These are phyloP conservation scores for Phaeosphaeria sp. DNA, from an alignment of 2,329 filamentous ascomycete genomes.

Conservation along the genomic window DNA sequence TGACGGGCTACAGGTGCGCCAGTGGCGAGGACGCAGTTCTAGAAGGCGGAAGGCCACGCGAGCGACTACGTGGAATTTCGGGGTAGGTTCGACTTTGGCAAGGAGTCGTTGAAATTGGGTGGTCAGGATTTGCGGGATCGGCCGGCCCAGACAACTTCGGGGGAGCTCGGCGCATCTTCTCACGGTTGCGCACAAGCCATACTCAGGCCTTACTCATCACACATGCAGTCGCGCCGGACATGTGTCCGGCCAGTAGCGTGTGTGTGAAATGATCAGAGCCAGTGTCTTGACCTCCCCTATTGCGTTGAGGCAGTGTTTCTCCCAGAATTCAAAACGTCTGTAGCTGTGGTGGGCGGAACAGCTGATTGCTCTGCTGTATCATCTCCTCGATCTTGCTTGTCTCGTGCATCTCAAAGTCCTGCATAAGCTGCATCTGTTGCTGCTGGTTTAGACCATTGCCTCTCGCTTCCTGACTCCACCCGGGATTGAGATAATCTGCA, in stretches of 20 bases:
- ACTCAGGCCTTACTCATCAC: neutral
- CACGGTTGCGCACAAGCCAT: neutral
- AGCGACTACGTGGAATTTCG: neutral
- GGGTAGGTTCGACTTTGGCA: neutral
- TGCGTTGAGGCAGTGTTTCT: neutral
- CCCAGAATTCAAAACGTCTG: conserved; percentile 33
- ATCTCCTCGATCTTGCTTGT: conserved; percentile 49
- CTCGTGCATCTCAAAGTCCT: conserved; percentile 69
- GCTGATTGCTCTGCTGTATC: conserved; percentile 49
- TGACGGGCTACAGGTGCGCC: neutral
- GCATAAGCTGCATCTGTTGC: conserved; percentile 84
- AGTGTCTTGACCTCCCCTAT: neutral
- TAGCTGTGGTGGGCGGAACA: conserved; percentile 40
- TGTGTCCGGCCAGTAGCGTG: neutral
- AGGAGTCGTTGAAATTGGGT: neutral
- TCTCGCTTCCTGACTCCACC: conserved; percentile 59
- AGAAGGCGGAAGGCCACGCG: neutral
- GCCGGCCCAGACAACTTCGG: conserved; percentile 1
- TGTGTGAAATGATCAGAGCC: neutral
- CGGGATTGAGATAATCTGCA: conserved; percentile 58
- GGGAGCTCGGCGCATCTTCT: neutral
- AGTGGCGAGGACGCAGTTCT: neutral
- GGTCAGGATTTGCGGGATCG: conserved; percentile 13
- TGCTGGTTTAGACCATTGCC: conserved; percentile 70
- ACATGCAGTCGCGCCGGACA: neutral